Conservation (phyloP, 1,284 basidiomycete species). For the Mycosarcoma maydis region DNA sequence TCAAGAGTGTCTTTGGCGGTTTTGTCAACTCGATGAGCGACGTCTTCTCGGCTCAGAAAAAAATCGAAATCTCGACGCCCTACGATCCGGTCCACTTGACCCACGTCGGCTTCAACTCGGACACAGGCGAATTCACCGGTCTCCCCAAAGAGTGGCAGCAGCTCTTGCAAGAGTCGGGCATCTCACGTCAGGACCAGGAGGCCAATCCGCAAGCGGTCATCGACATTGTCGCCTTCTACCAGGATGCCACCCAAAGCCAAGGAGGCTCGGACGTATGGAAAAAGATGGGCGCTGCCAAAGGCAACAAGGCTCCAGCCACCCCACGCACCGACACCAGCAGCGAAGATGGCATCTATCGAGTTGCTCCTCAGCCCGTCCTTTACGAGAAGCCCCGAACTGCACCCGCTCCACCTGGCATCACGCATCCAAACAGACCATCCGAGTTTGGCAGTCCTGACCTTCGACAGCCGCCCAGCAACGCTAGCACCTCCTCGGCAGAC, state of each 20-base stretch:
- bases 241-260: slow-evolving; percentile 72
- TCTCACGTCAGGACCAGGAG: slow-evolving; percentile 92
- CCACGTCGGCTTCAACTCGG: slow-evolving; percentile 98
- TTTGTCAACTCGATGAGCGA: slow-evolving; percentile 70
- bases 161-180: slow-evolving; percentile 92
- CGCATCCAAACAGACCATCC: slow-evolving; percentile 14
- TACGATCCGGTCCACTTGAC: slow-evolving; percentile 99
- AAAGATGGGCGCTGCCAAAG: slow-evolving; percentile 64
- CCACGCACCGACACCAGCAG: slow-evolving; percentile 41
- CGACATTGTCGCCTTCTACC: slow-evolving; percentile 99
- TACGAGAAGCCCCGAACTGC: slow-evolving; percentile 56
- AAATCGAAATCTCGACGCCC: slow-evolving; percentile 91
- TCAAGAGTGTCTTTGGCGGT: slow-evolving; percentile 67
- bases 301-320: slow-evolving; percentile 27
- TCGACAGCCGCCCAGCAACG: slow-evolving; percentile 22
- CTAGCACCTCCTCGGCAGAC: slow-evolving; percentile 18
- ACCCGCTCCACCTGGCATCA: slow-evolving; percentile 39
- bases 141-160: slow-evolving; percentile 99
- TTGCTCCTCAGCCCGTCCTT: slow-evolving; percentile 14
- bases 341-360: slow-evolving; percentile 28
- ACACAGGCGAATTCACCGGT: slow-evolving; percentile 90
- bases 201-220: slow-evolving; percentile 98
- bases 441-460: slow-evolving; percentile 21
- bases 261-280: slow-evolving; percentile 66
- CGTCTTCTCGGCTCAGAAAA: slow-evolving; percentile 80